phyloP scores from a whole-genome alignment of 2,329 filamentous ascomycete genomes.

The Venturia pyrina region DNA sequence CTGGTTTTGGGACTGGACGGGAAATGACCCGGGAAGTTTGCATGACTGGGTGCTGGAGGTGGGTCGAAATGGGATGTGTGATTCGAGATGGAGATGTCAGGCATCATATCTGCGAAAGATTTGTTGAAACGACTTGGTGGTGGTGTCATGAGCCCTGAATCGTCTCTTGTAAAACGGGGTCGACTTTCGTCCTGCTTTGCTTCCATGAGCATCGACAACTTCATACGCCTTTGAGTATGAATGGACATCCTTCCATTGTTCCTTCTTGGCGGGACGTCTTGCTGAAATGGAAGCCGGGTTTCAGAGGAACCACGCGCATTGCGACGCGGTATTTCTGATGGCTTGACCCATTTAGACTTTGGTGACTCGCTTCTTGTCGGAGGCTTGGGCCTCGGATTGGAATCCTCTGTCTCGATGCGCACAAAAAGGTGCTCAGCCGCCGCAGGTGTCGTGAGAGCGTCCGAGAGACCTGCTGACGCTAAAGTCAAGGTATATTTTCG shows the following conservation, averaged over 20 bases:
- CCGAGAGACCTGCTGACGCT: background rate
- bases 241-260: no score
- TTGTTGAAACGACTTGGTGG: background rate
- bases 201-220: background rate
- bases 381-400: background rate
- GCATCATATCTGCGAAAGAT: no score
- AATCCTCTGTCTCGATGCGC: background rate
- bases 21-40: background rate
- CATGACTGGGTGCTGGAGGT: conserved; percentile 3
- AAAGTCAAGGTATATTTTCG: background rate
- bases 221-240: background rate
- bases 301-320: no score
- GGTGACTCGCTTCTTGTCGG: background rate
- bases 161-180: background rate
- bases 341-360: background rate
- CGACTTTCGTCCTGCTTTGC: no score
- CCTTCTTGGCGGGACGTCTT: no score
- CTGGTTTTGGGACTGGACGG: background rate
- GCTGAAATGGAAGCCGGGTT: no score
- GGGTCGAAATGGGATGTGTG: no score
- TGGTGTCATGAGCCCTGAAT: conserved; percentile 2
- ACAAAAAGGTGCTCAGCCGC: no score
- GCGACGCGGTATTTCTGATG: no score
- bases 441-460: no score
- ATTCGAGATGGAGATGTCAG: no score